These are phyloP conservation scores for Metschnikowia picachoensis DNA, from an alignment of 805 yeast species.

Conservation along the genomic window DNA sequence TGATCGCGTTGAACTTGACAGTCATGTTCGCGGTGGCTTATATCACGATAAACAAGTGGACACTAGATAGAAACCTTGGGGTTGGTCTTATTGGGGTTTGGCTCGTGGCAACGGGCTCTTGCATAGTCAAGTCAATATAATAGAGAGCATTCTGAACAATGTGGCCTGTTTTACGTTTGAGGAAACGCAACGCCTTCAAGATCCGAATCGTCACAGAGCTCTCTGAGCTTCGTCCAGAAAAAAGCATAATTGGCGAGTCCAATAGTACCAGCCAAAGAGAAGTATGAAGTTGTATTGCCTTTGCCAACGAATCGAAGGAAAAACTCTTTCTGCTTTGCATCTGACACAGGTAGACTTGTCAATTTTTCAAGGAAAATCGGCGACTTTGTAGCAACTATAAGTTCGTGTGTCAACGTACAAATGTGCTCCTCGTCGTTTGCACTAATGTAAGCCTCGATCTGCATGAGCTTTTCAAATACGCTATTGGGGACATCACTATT, in stretches of 20 bases:
- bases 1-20: constrained; percentile 24
- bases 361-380: constrained; percentile 1
- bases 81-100: constrained; percentile 6
- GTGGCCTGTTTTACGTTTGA: neutral
- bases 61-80: constrained; percentile 29
- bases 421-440: constrained; percentile 21
- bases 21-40: constrained; percentile 22
- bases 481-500: constrained; percentile 28
- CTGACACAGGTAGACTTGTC: neutral
- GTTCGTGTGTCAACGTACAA: constrained; percentile 5
- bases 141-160: neutral
- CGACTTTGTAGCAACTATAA: constrained; percentile 2
- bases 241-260: neutral
- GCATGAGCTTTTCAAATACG: constrained; percentile 39
- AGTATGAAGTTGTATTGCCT: neutral
- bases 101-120: constrained; percentile 4
- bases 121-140: neutral
- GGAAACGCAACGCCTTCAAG: constrained; percentile 2
- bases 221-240: constrained; percentile 2
- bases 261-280: neutral
- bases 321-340: neutral
- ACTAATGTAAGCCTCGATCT: constrained; percentile 35
- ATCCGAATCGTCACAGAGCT: neutral
- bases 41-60: constrained; percentile 34
- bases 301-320: constrained; percentile 1